Evolutionary conservation across 495 filamentous ascomycete genomes (phyloP).

Genomic region (Lasiosphaeris hirsuta): DNA sequence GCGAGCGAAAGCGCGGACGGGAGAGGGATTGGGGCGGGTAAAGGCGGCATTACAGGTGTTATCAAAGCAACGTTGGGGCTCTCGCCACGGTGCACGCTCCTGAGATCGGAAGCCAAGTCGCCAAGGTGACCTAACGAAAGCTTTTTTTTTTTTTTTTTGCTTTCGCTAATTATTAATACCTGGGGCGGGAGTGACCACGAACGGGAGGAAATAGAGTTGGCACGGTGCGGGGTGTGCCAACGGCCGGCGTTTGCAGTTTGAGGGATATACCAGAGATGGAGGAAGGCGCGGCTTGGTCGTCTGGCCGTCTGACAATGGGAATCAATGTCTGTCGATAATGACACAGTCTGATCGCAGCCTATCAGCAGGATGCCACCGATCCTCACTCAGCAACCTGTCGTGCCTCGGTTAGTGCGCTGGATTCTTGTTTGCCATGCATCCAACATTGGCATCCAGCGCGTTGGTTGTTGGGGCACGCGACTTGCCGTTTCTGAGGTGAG

Average conservation of each 20-base stretch:
- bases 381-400: no score
- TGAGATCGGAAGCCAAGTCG: conserved; percentile 1
- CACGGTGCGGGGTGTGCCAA: conserved; percentile 9
- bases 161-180: conserved; percentile 4
- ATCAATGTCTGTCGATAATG: no score
- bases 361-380: no score
- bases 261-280: background rate
- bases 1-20: no score
- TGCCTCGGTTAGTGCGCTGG: no score
- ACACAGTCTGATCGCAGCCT: no score
- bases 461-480: no score
- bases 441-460: no score
- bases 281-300: background rate
- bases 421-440: no score
- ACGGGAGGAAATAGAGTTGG: conserved; percentile 10
- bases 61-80: conserved; percentile 14
- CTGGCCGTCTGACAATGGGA: background rate
- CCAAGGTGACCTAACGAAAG: background rate
- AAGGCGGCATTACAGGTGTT: conserved; percentile 18
- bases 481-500: no score
- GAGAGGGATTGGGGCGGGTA: conserved; percentile 20
- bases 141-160: conserved; percentile 1
- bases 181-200: background rate
- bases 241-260: background rate
- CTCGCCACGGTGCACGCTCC: background rate